Evolutionary conservation across 2,329 filamentous ascomycete genomes (phyloP).

Genomic region (Epichloe coenophiala): DNA sequence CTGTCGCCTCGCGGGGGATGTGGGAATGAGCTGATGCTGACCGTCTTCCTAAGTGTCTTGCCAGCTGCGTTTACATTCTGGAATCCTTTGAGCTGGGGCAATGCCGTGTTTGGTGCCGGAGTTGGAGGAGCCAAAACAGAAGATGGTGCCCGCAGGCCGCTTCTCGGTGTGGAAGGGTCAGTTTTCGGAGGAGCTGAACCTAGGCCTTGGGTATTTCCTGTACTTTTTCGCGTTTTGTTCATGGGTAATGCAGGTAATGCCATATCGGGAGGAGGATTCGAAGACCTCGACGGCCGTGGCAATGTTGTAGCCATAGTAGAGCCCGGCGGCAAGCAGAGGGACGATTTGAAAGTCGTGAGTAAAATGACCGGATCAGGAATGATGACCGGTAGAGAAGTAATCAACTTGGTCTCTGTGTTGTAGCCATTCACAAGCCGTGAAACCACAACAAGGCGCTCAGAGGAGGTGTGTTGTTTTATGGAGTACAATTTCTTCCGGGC

Average conservation of each 20-base stretch:
- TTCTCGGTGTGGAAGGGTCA: conserved; percentile 37
- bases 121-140: conserved; percentile 37
- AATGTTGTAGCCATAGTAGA: conserved; percentile 36
- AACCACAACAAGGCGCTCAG: background rate
- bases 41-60: conserved; percentile 68
- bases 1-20: conserved; percentile 64
- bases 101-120: conserved; percentile 36
- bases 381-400: background rate
- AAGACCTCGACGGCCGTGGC: conserved; percentile 52
- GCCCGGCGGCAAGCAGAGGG: background rate
- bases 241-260: conserved; percentile 63
- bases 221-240: conserved; percentile 58
- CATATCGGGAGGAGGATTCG: conserved; percentile 56
- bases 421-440: conserved; percentile 3
- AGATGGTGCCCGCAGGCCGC: conserved; percentile 46
- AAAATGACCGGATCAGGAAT: background rate
- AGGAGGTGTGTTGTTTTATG: background rate
- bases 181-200: conserved; percentile 20
- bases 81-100: conserved; percentile 42
- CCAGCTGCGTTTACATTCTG: conserved; percentile 44
- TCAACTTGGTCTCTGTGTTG: background rate
- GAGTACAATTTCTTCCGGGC: background rate
- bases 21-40: conserved; percentile 90
- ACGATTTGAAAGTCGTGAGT: background rate
- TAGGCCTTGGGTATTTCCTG: conserved; percentile 29